Conservation (phyloP, 2,329 filamentous ascomycete species). For the Aureobasidium sp. region DNA sequence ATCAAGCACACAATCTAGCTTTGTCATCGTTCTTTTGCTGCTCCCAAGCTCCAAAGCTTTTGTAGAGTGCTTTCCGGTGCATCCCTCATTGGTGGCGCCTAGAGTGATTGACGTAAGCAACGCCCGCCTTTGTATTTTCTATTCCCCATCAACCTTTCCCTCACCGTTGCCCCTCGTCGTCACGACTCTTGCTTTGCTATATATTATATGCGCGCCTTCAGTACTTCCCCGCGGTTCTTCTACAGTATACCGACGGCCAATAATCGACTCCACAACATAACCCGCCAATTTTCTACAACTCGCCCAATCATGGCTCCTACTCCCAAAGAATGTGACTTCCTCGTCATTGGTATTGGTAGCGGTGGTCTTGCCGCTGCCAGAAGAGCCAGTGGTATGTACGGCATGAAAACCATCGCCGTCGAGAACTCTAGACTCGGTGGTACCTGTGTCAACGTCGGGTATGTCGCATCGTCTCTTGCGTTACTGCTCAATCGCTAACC, state of each 20-base stretch:
- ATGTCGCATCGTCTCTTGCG: constrained; percentile 21
- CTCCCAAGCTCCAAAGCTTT: neutral
- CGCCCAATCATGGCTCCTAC: constrained; percentile 45
- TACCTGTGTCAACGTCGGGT: constrained; percentile 87
- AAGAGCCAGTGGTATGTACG: constrained; percentile 66
- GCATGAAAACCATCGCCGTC: constrained; percentile 68
- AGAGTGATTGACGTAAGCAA: constrained; percentile 8
- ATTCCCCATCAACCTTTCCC: neutral
- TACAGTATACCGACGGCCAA: constrained; percentile 27
- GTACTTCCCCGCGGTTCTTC: constrained; percentile 5
- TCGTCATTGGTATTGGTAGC: constrained; percentile 80
- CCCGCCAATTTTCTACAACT: constrained; percentile 40
- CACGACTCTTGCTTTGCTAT: neutral
- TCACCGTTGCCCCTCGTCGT: neutral
- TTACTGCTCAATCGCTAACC: neutral
- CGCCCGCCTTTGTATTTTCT: neutral
- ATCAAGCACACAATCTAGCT: neutral
- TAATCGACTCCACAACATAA: constrained; percentile 34
- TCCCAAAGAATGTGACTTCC: constrained; percentile 72
- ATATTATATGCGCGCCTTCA: constrained; percentile 9
- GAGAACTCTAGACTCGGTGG: constrained; percentile 70
- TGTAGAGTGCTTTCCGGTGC: neutral
- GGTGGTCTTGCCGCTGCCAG: constrained; percentile 72
- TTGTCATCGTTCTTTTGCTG: neutral
- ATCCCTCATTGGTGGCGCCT: neutral